Percentiles rank a stretch among this genome's conserved stretches.
Evolutionary conservation across 176 grass and related monocot genomes (phyloP).

Genomic region (Saccharum spontaneum): DNA sequence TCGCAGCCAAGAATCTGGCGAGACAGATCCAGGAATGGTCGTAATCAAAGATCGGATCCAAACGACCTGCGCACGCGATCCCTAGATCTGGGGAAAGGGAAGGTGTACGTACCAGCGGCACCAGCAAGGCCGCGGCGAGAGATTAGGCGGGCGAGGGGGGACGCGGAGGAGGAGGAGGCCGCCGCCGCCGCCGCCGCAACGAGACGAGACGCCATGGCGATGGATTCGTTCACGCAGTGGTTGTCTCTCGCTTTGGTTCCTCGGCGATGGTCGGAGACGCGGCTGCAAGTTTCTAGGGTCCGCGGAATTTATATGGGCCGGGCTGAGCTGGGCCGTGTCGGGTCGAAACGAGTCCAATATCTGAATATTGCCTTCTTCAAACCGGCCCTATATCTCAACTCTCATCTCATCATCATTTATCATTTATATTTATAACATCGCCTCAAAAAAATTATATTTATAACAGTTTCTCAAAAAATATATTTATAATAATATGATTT

Average conservation of each 20-base stretch:
- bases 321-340: background rate
- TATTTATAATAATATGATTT: no score
- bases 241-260: background rate
- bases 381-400: no score
- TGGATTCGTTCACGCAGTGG: background rate
- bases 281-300: background rate
- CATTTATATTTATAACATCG: no score
- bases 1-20: background rate
- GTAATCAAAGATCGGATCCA: constrained; percentile 12
- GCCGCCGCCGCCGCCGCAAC: constrained; percentile 34
- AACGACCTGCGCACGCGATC: background rate
- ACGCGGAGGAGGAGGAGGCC: constrained; percentile 13
- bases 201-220: constrained; percentile 50
- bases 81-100: constrained; percentile 23
- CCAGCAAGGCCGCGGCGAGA: constrained; percentile 46
- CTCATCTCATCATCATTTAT: no score
- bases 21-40: background rate
- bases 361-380: background rate
- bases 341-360: background rate
- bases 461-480: no score
- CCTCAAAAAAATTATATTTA: no score
- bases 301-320: background rate
- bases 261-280: background rate
- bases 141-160: constrained; percentile 39
- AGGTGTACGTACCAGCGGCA: constrained; percentile 30